phyloP scores from a whole-genome alignment of 352 stramenopile genomes.

The Pythium utonaiense region DNA sequence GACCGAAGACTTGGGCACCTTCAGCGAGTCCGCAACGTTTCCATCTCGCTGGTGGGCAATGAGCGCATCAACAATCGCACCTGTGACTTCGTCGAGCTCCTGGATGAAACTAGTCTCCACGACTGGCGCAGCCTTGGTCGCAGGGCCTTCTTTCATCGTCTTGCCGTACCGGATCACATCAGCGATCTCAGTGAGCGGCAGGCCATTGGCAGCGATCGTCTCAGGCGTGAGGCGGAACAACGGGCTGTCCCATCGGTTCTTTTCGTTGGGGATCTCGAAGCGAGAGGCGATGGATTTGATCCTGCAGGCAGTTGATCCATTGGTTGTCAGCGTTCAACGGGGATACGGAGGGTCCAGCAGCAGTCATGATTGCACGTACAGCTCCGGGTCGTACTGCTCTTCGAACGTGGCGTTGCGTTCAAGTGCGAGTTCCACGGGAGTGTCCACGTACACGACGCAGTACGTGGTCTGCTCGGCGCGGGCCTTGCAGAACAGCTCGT shows the following conservation, averaged over 20 bases:
- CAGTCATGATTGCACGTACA: too few species aligned
- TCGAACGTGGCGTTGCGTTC: slow-evolving; percentile 43
- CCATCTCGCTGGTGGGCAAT: slow-evolving; percentile 63
- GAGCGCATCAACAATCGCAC: slow-evolving; percentile 51
- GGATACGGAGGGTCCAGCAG: too few species aligned
- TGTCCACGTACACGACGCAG: slow-evolving; percentile 86
- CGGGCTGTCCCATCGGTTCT: slow-evolving; percentile 93
- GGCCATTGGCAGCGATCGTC: slow-evolving; percentile 30
- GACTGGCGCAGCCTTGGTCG: slow-evolving; percentile 51
- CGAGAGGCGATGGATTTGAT: slow-evolving; percentile 83
- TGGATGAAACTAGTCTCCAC: slow-evolving; percentile 73
- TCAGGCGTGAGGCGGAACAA: slow-evolving; percentile 69
- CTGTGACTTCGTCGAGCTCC: slow-evolving; percentile 60
- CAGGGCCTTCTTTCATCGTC: slow-evolving; percentile 60
- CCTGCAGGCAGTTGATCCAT: too few species aligned
- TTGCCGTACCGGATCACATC: slow-evolving; percentile 62
- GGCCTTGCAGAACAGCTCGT: slow-evolving; percentile 94
- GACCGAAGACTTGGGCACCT: slow-evolving; percentile 31
- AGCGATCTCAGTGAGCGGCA: slow-evolving; percentile 48
- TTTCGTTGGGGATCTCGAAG: slow-evolving; percentile 90
- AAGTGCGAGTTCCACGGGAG: slow-evolving; percentile 50
- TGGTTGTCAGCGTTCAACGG: too few species aligned
- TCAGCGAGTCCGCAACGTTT: slow-evolving; percentile 45
- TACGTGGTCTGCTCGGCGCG: slow-evolving; percentile 89
- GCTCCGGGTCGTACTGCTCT: slow-evolving; percentile 38